Evolutionary conservation across 805 yeast species (phyloP).

Genomic region (Brettanomyces naardenensis): DNA sequence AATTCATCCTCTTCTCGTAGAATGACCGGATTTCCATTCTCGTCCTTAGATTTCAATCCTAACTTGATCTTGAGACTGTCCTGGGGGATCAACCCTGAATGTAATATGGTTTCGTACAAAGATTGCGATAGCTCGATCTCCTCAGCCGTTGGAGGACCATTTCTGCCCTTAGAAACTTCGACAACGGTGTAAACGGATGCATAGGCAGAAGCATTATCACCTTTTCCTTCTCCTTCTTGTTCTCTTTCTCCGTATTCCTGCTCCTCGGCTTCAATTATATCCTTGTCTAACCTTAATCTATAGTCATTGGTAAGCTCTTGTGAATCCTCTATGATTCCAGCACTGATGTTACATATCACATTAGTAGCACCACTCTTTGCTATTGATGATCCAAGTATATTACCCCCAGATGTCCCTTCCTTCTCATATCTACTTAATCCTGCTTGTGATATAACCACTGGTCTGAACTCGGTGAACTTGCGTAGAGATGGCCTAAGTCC

Average conservation of each 20-base stretch:
- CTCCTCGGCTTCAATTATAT: constrained; percentile 19
- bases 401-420: constrained; percentile 14
- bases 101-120: constrained; percentile 50
- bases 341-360: constrained; percentile 63
- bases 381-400: constrained; percentile 59
- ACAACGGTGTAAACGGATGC: constrained; percentile 63
- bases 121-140: constrained; percentile 70
- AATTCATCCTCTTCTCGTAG: constrained; percentile 32
- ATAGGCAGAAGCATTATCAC: constrained; percentile 14
- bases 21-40: constrained; percentile 40
- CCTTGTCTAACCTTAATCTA: constrained; percentile 30
- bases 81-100: constrained; percentile 44
- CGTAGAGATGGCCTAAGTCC: constrained; percentile 76
- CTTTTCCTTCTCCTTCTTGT: constrained; percentile 9
- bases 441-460: constrained; percentile 34
- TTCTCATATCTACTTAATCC: constrained; percentile 27
- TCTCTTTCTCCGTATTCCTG: constrained; percentile 6
- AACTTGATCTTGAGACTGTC: constrained; percentile 48
- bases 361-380: constrained; percentile 65
- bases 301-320: constrained; percentile 35
- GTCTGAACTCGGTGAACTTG: constrained; percentile 62
- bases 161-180: constrained; percentile 65
- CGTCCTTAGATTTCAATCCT: constrained; percentile 42
- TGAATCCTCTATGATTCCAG: constrained; percentile 55
- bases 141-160: constrained; percentile 79